Evolutionary conservation across 768 basidiomycete genomes (phyloP).

Genomic region (Mycena vitilis): DNA sequence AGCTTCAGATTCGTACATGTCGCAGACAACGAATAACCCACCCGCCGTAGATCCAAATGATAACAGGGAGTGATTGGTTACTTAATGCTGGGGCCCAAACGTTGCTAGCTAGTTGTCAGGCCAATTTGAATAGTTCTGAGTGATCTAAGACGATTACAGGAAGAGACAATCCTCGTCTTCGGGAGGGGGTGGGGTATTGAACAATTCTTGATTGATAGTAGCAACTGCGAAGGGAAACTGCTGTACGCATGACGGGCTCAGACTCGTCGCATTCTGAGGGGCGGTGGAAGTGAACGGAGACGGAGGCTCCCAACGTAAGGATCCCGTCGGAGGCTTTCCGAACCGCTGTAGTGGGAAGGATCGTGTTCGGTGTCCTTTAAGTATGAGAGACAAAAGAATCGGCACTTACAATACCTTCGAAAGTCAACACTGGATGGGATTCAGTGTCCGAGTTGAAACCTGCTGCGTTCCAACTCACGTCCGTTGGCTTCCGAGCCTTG

Average conservation of each 20-base stretch:
- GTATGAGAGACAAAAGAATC: background rate
- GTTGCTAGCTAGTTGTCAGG: constrained; percentile 12
- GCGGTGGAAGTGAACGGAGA: constrained; percentile 16
- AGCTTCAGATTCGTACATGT: constrained; percentile 9
- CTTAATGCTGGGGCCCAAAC: constrained; percentile 19
- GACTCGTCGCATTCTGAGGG: constrained; percentile 12
- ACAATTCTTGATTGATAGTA: constrained; percentile 12
- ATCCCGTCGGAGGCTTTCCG: constrained; percentile 18
- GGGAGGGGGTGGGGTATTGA: constrained; percentile 27
- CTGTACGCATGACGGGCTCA: constrained; percentile 27
- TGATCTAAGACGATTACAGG: constrained; percentile 9
- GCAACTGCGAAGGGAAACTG: constrained; percentile 21
- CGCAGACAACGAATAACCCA: too few species aligned
- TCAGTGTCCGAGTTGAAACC: background rate
- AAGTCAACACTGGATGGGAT: constrained; percentile 9
- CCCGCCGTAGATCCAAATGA: constrained; percentile 31
- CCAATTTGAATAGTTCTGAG: background rate
- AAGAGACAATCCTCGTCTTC: constrained; percentile 34
- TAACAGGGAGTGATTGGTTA: background rate
- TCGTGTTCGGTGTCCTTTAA: background rate
- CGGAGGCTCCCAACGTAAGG: constrained; percentile 28
- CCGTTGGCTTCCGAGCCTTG: constrained; percentile 9
- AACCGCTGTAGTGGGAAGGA: constrained; percentile 18
- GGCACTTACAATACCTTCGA: constrained; percentile 24
- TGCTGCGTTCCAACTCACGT: background rate